These are phyloP conservation scores for Penicillium psychrosexuale DNA, from an alignment of 2,329 filamentous ascomycete species.

Conservation along the genomic window DNA sequence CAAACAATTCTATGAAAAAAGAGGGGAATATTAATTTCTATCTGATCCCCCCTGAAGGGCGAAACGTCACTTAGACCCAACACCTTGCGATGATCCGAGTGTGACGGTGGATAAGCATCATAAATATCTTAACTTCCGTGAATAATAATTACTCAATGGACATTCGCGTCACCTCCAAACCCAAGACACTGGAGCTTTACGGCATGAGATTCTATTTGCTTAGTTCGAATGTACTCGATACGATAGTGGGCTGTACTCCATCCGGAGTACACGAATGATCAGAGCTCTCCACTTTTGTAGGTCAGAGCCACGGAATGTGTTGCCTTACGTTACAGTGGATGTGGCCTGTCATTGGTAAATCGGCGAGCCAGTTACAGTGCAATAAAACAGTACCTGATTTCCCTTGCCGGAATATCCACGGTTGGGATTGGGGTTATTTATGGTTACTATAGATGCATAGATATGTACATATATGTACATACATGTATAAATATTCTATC, in stretches of 20 bases:
- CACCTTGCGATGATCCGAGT: conserved; percentile 1
- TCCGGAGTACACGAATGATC: conserved; percentile 22
- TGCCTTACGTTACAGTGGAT: conserved; percentile 21
- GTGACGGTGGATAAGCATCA: conserved; percentile 10
- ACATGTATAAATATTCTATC: not conserved
- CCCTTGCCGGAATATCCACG: conserved; percentile 2
- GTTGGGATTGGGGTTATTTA: not conserved
- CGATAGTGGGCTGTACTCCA: conserved; percentile 2
- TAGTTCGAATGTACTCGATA: not conserved
- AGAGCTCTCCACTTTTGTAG: conserved; percentile 19
- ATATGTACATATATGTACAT: not conserved
- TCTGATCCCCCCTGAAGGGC: conserved; percentile 8
- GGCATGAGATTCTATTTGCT: conserved; percentile 4
- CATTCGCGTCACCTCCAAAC: not conserved
- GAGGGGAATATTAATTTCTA: not conserved
- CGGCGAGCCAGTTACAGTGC: not conserved
- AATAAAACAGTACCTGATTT: conserved; percentile 5
- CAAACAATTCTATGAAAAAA: not conserved
- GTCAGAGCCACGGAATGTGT: conserved; percentile 28
- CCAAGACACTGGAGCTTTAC: not conserved
- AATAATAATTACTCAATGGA: not conserved
- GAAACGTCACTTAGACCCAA: conserved; percentile 10
- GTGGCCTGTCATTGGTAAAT: conserved; percentile 23
- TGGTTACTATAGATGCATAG: not conserved
- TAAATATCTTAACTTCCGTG: not conserved